Conservation (phyloP, 1,139 yeast genomes). For the Suzukiozyma palmioleophila region DNA sequence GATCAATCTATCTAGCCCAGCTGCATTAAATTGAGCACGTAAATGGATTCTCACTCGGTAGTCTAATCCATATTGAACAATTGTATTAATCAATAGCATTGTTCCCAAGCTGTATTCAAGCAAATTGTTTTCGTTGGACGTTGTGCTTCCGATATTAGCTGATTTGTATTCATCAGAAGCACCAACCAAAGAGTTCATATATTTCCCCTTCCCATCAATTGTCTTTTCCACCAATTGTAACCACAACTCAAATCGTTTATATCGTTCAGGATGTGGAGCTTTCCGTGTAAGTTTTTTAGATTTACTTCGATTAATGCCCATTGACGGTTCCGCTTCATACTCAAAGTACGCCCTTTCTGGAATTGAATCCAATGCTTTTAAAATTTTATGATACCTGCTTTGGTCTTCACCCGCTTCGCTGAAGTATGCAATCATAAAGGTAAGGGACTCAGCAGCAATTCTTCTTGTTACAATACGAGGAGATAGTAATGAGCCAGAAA, state of each 20-base stretch:
- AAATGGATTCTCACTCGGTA: slow-evolving; percentile 66
- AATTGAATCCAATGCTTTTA: slow-evolving; percentile 59
- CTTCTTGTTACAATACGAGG: slow-evolving; percentile 71
- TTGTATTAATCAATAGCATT: slow-evolving; percentile 68
- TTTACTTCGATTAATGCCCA: slow-evolving; percentile 8
- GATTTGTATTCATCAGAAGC: slow-evolving; percentile 83
- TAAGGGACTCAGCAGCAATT: slow-evolving; percentile 72
- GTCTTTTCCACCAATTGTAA: slow-evolving; percentile 66
- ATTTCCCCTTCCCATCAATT: slow-evolving; percentile 80
- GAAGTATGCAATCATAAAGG: slow-evolving; percentile 45
- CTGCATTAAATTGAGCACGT: slow-evolving; percentile 71
- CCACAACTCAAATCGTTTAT: slow-evolving; percentile 83
- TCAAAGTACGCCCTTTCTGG: slow-evolving; percentile 61
- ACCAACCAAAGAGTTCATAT: slow-evolving; percentile 84
- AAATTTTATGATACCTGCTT: slow-evolving; percentile 57
- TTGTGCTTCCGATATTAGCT: slow-evolving; percentile 46
- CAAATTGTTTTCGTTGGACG: slow-evolving; percentile 56
- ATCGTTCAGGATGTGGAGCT: slow-evolving; percentile 35
- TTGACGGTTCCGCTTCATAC: slow-evolving; percentile 16
- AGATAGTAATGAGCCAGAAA: slow-evolving; percentile 45
- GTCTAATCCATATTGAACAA: slow-evolving; percentile 64
- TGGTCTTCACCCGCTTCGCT: slow-evolving; percentile 25
- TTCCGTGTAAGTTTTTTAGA: slow-evolving; percentile 32
- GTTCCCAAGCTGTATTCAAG: slow-evolving; percentile 80
- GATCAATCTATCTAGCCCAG: slow-evolving; percentile 67